A percentile compares a stretch with the other conserved stretches of the same genome.
phyloP scores from a whole-genome alignment of 345 rosid species.

The thale cress (Arabidopsis thaliana) region DNA sequence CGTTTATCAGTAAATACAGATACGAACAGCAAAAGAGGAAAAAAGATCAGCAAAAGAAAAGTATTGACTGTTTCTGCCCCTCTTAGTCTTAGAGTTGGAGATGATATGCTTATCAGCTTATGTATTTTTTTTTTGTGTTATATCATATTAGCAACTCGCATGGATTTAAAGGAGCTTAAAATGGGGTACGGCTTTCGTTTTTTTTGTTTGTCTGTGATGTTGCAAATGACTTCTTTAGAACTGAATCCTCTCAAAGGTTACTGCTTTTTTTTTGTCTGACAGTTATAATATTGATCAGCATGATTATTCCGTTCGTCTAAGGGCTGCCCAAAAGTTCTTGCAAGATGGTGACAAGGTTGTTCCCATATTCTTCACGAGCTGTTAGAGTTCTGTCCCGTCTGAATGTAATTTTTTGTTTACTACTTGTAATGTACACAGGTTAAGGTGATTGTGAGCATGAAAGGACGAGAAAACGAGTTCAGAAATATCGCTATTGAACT shows the following conservation, averaged over 20 bases:
- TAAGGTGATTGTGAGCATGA: constrained; percentile 86
- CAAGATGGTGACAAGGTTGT: constrained; percentile 93
- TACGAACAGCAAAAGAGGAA: constrained; percentile 90
- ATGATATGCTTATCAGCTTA: constrained; percentile 15
- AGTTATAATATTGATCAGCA: constrained; percentile 95
- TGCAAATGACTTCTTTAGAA: not conserved
- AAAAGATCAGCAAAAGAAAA: constrained; percentile 85
- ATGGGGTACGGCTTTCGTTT: constrained; percentile 64
- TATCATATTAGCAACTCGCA: constrained; percentile 60
- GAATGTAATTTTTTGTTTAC: constrained; percentile 3
- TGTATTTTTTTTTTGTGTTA: constrained; percentile 15
- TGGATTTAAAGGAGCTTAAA: constrained; percentile 88
- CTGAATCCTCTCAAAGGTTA: not conserved
- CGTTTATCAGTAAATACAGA: constrained; percentile 66
- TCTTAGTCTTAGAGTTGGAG: constrained; percentile 37
- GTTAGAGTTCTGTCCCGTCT: not conserved
- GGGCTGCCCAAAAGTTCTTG: constrained; percentile 81
- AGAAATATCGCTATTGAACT: constrained; percentile 90
- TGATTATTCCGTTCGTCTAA: constrained; percentile 87
- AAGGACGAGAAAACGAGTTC: constrained; percentile 92
- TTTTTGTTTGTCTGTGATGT: constrained; percentile 12
- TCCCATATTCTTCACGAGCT: constrained; percentile 23
- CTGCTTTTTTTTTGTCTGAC: constrained; percentile 29
- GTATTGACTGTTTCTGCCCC: constrained; percentile 53
- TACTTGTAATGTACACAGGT: constrained; percentile 59